Evolutionary conservation across 2,329 filamentous ascomycete genomes (phyloP), one percentile per base, ranked within the genome.

Genomic region (Blastomyces gilchristii): DNA sequence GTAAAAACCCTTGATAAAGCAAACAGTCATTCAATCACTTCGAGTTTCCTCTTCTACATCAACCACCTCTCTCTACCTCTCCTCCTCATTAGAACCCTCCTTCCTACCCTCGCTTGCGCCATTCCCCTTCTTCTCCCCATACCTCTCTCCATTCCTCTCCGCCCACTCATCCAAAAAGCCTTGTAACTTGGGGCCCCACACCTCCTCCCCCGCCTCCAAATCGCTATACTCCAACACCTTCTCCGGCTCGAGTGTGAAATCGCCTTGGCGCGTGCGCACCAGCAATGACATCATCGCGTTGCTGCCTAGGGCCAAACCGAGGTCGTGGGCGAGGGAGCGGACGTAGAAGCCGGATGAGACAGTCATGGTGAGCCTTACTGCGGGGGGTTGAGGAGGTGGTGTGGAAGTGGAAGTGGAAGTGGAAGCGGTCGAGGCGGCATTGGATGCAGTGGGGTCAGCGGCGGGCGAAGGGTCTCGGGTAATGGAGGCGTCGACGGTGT

Each of bases 271-370:
- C 3, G 85, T 88, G 62, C 94, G 87, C 63, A 88, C 83, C 25
- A 99, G 83, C 69, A 89, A 86, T 28, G 89, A 85, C 93, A 99
- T 97, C 67, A 94, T 81, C 43, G 84, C 94, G 31, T 90, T 86
- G 14, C 91, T 96, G 61, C 84, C 86, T 16, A 97, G 82, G 68
- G 90, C 91, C 67, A 86, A 81, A 28, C 93, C 94, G 3, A 99
- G 82, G 71, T 99, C 94, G 73, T 97, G 91, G 69, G 91, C 92
- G 68, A 99, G 85, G 63, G 89, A 95, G 66, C 94, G 88, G 16
- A 99, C 92, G 75, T 99, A 99, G 80, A 97, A 99, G 49, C 94
- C 94, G 0, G 91, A 96, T 1, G 91, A 91, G 60, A 97, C 93
- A 0, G 90, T 96, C 85, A 99, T 91, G 63, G 89, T 87, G 64